These are phyloP conservation scores for Capsella rubella DNA, from an alignment of 441 rosid genomes.

Conservation along the genomic window DNA sequence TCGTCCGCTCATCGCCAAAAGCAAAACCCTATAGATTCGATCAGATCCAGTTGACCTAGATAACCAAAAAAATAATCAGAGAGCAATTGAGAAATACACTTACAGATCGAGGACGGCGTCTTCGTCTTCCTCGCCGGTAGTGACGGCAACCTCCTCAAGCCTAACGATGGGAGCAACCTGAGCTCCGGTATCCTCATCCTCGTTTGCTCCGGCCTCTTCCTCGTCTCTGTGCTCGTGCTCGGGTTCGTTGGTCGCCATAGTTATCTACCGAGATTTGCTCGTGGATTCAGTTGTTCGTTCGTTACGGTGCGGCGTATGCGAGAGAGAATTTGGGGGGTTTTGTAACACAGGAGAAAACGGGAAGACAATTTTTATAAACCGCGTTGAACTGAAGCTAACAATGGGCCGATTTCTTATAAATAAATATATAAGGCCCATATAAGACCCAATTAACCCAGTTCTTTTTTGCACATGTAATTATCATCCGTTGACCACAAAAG, in stretches of 20 bases:
- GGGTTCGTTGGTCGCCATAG: slow-evolving; percentile 77
- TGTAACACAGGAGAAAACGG: neutral
- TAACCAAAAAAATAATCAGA: neutral
- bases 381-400: slow-evolving; percentile 29
- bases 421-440: slow-evolving; percentile 6
- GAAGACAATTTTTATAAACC: neutral
- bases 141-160: slow-evolving; percentile 85
- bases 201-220: slow-evolving; percentile 72
- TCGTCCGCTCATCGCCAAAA: neutral
- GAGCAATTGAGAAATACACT: slow-evolving; percentile 10
- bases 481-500: too few relatives aligned
- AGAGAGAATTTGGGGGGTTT: slow-evolving; percentile 14
- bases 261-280: slow-evolving; percentile 18
- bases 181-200: slow-evolving; percentile 97
- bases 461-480: too few relatives aligned
- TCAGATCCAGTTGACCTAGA: slow-evolving; percentile 37
- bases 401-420: slow-evolving; percentile 31
- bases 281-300: slow-evolving; percentile 9
- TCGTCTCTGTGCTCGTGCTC: slow-evolving; percentile 70
- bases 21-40: slow-evolving; percentile 28
- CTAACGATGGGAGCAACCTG: slow-evolving; percentile 87
- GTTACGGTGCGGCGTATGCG: slow-evolving; percentile 40
- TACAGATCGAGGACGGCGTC: slow-evolving; percentile 85
- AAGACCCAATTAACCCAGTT: neutral
- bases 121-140: slow-evolving; percentile 93